Evolutionary conservation across 441 rosid species (phyloP), one percentile per base, ranked within the genome.

Genomic region (Gossypium laxum): DNA sequence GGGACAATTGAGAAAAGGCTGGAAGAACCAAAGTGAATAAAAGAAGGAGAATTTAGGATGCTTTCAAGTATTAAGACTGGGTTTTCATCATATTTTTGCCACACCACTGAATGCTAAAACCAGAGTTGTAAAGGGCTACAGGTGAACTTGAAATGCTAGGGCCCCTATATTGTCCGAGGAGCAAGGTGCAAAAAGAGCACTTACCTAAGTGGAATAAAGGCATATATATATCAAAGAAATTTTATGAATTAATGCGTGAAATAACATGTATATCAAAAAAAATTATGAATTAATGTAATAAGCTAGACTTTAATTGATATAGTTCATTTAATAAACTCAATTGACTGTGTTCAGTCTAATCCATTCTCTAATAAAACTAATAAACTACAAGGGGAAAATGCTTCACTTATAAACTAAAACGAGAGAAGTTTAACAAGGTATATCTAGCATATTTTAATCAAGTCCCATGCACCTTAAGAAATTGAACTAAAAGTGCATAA

Each of bases 1-100:
- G 71, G 65, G 76, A 50, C 67, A 80, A 47, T 75, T 72, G 74
- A 81, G 75, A 51, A 58, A 65, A 80, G 51, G 26, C 32, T 38
- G 58, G 56, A 73, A 72, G 26, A 71, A 77, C 56, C 52, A 64
- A 45, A 26, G 59, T 17, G 51, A 77, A 66, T 19, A n/a, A 18
- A 73, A 70, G 57, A 21, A 34, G 48, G 22, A 43, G 26, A 75
- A 28, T 59, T 70, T 15, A 38, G 43, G 43, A 34, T 59, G 57
- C 50, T 63, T 58, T 72, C 18, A 64, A 64, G 32, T 19, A 45
- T 38, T 64, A 45, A 43, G 19, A 21, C 18, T 41, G 43, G 54
- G 54, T 19, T 41, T 43, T 14, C 32, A 43, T 50, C 64, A 12
- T 17, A 47, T 34, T 26, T 48, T 50, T 48, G 41, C n/a, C 15